These are phyloP conservation scores for Colletotrichum sublineola DNA, from an alignment of 2,329 filamentous ascomycete genomes.

Conservation along the genomic window DNA sequence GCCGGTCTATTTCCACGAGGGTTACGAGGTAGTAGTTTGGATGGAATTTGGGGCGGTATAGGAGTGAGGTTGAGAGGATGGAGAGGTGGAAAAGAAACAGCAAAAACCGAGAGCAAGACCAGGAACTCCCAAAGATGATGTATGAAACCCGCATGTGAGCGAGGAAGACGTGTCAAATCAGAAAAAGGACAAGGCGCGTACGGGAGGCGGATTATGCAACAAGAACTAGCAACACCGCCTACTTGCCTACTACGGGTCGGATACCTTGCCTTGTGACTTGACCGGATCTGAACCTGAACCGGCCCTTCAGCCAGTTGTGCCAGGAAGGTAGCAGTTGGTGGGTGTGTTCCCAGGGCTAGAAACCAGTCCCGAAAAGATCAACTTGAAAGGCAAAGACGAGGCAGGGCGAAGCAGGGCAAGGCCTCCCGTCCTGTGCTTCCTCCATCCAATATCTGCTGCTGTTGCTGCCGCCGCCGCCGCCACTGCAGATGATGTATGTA, in stretches of 20 bases:
- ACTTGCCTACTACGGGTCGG: not conserved
- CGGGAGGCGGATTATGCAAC: constrained; percentile 38
- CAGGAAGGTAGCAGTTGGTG: constrained; percentile 23
- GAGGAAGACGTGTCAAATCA: constrained; percentile 34
- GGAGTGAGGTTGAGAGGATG: constrained; percentile 3
- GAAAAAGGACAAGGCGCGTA: constrained; percentile 33
- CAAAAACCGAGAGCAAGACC: not conserved
- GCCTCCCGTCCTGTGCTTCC: not conserved
- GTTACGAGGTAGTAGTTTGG: not conserved
- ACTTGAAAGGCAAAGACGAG: not conserved
- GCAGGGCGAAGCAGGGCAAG: not conserved
- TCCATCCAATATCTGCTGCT: not conserved
- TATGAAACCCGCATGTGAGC: constrained; percentile 25
- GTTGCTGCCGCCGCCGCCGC: not conserved
- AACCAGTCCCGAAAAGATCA: constrained; percentile 10
- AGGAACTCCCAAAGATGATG: constrained; percentile 31
- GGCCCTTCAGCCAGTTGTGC: constrained; percentile 3
- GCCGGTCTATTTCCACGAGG: not conserved
- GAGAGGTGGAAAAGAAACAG: not conserved
- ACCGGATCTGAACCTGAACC: constrained; percentile 13
- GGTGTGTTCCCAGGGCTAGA: constrained; percentile 17
- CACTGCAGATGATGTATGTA: not conserved
- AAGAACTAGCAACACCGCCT: constrained; percentile 35
- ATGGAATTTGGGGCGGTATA: not conserved
- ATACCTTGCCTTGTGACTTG: not conserved